These are phyloP conservation scores for Inga laurina DNA, from an alignment of 306 rosid species.

Conservation along the genomic window DNA sequence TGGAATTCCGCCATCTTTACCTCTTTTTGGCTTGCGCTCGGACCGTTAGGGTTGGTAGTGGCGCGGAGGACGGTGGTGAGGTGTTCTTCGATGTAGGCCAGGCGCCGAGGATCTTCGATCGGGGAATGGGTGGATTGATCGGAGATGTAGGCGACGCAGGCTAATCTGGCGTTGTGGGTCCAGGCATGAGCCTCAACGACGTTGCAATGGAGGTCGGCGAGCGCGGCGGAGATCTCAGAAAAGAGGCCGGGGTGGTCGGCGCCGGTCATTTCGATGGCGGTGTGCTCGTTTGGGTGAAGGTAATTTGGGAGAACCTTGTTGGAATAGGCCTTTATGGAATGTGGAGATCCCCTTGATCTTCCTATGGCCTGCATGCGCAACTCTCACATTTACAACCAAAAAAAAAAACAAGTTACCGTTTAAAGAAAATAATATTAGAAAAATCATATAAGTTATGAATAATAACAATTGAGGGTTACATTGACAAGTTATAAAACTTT, in stretches of 20 bases:
- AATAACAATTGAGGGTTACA: too few species aligned
- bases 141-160: constrained; percentile 64
- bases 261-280: constrained; percentile 63
- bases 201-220: constrained; percentile 67
- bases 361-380: constrained; percentile 26
- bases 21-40: constrained; percentile 36
- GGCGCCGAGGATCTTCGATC: constrained; percentile 54
- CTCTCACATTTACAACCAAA: not conserved
- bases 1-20: constrained; percentile 43
- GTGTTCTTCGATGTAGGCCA: constrained; percentile 55
- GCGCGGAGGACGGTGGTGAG: constrained; percentile 57
- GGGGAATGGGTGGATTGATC: constrained; percentile 59
- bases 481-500: too few species aligned
- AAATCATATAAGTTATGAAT: too few species aligned
- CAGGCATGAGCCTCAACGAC: constrained; percentile 68
- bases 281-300: constrained; percentile 35
- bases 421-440: too few species aligned
- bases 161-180: constrained; percentile 68
- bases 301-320: constrained; percentile 23
- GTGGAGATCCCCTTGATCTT: constrained; percentile 43
- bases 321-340: constrained; percentile 34
- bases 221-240: constrained; percentile 64
- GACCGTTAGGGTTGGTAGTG: constrained; percentile 22
- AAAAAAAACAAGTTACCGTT: too few species aligned
- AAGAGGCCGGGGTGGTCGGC: constrained; percentile 64